phyloP scores from a whole-genome alignment of 2,329 filamentous ascomycete genomes.

The Onygena corvina region DNA sequence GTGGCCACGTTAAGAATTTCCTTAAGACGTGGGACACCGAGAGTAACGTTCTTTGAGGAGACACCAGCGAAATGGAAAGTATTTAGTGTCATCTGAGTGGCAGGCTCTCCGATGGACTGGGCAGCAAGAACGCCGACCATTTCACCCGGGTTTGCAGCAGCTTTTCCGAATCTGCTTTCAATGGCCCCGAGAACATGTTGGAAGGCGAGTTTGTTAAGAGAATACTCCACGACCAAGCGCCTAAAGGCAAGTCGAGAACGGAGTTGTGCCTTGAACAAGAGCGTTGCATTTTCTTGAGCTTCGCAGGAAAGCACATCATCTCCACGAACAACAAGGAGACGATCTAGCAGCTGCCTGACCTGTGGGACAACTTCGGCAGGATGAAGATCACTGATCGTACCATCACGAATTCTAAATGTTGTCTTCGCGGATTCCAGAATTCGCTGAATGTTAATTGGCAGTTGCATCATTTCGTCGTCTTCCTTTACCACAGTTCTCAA shows the following conservation, averaged over 20 bases:
- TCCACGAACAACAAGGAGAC: constrained; percentile 76
- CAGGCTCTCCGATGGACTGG: constrained; percentile 96
- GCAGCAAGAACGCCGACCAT: constrained; percentile 98
- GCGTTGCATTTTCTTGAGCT: constrained; percentile 75
- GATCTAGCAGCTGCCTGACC: constrained; percentile 61
- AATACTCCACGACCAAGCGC: constrained; percentile 73
- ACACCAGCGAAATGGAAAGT: constrained; percentile 99
- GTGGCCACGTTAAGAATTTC: constrained; percentile 97
- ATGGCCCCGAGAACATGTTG: constrained; percentile 85
- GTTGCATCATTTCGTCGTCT: constrained; percentile 73
- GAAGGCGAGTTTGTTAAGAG: constrained; percentile 80
- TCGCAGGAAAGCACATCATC: constrained; percentile 69
- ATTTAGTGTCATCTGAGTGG: constrained; percentile 98
- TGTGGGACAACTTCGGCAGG: constrained; percentile 76
- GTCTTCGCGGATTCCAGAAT: constrained; percentile 84
- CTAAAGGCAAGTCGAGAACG: constrained; percentile 88
- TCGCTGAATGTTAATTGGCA: constrained; percentile 82
- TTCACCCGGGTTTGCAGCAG: constrained; percentile 82
- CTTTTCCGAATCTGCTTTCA: constrained; percentile 73
- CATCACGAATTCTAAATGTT: constrained; percentile 79
- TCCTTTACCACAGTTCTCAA: constrained; percentile 63
- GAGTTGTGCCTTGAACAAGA: constrained; percentile 83
- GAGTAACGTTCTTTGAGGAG: constrained; percentile 97
- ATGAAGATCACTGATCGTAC: constrained; percentile 75
- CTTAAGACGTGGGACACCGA: constrained; percentile 97